Evolutionary conservation across 192 early-diverging fungal genomes (phyloP), one percentile per base, ranked within the genome.

Genomic region (Entomortierella beljakovae): DNA sequence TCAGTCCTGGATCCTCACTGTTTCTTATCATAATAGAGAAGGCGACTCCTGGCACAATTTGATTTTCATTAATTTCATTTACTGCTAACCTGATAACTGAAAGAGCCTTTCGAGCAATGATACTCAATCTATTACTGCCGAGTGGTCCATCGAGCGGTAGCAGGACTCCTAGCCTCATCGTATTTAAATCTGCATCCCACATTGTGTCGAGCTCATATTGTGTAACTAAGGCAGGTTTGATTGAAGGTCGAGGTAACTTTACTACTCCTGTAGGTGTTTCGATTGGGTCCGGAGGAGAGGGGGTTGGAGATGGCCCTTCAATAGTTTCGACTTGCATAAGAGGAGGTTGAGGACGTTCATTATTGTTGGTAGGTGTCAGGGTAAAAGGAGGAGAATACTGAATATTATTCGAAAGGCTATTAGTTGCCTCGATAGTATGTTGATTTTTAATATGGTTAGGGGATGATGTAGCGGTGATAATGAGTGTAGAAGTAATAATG

Each of bases 1-100:
- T 18, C 37, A 65, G 35, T 9, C 22, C 49, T 4, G 71, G 71
- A 29, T 65, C 56, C 37, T 65, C 62, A 23, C 71, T 73, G 37
- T 73, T 63, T 11, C 63, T 31, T 1, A 73, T 25, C 0, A 73
- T 33, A 42, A 73, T 51, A n/a, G 71, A 59, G 55, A 73, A 53
- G 56, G 64, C 59, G 13, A 73, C 5, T 15, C 71, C 63, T 25
- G 85, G 82, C 33, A 86, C 83, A 1, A 82, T 26, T 29, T 69
- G 50, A 23, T 61, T 48, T 16, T 51, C 40, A 48, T 86, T 84
- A 13, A 83, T 76, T 61, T 86, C 71, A 37, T 84, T 60, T 3
- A 82, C 82, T 2, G 85, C 85, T 57, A 86, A 59, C 28, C 85
- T 70, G 29, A 86, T 86, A 7, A 46, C 64, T 13, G 71, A 67